phyloP scores from a whole-genome alignment of 257 asterid genomes.

The Catharanthus roseus region DNA sequence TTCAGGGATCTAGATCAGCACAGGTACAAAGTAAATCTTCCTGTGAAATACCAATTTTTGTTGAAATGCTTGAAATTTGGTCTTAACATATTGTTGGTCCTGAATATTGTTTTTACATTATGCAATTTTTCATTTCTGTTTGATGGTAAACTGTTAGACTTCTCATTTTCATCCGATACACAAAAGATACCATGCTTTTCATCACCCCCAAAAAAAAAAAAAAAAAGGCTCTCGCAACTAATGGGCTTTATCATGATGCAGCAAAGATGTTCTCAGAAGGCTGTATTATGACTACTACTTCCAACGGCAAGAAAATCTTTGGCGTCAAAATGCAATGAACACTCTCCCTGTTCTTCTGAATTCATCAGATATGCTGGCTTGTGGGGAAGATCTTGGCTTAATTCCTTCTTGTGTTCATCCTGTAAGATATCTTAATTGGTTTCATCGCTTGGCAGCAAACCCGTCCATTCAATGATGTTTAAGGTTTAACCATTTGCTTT shows the following conservation, averaged over 20 bases:
- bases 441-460: background rate
- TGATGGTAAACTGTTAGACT: background rate
- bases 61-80: background rate
- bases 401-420: constrained; percentile 96
- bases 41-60: background rate
- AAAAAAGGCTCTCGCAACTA: background rate
- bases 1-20: constrained; percentile 63
- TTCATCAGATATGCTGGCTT: constrained; percentile 97
- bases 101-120: background rate
- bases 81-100: background rate
- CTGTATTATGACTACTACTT: constrained; percentile 87
- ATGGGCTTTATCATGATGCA: constrained; percentile 31
- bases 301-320: constrained; percentile 82
- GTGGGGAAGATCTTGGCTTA: constrained; percentile 98
- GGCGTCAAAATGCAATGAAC: constrained; percentile 91
- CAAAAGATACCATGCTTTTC: background rate
- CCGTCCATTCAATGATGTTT: background rate
- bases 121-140: background rate
- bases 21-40: constrained; percentile 39
- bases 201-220: too few species aligned
- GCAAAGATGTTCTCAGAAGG: constrained; percentile 72
- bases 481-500: constrained; percentile 2
- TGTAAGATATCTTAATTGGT: constrained; percentile 36
- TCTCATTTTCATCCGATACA: background rate
- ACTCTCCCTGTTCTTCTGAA: constrained; percentile 89